Evolutionary conservation across 441 rosid species (phyloP).

Genomic region (Macaranga tanarius): DNA sequence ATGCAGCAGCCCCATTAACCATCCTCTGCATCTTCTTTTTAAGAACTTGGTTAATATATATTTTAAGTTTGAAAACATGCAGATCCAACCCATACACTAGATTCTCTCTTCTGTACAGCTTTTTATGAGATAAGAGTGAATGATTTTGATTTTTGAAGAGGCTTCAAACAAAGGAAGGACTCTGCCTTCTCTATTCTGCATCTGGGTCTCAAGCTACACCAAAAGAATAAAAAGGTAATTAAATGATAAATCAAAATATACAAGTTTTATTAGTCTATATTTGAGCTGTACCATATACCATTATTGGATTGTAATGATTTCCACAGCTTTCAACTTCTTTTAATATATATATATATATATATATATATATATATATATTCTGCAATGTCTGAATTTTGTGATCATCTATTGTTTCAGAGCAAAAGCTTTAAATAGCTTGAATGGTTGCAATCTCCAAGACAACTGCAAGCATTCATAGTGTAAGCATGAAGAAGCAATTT

Average conservation of each 20-base stretch:
- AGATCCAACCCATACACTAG: conserved; percentile 41
- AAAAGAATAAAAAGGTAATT: neutral
- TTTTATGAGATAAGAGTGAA: conserved; percentile 26
- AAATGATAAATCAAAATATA: no score
- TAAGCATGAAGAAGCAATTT: conserved; percentile 20
- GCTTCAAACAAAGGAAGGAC: conserved; percentile 20
- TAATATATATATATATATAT: no score
- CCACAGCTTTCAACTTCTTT: neutral
- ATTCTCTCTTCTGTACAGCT: conserved; percentile 49
- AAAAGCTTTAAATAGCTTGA: conserved; percentile 12
- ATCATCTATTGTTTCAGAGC: conserved; percentile 9
- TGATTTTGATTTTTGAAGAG: conserved; percentile 21
- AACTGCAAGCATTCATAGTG: neutral
- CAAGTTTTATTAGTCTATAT: neutral
- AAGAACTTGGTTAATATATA: conserved; percentile 41
- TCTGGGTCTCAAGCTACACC: conserved; percentile 21
- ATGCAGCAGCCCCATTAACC: conserved; percentile 26
- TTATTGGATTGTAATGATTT: neutral
- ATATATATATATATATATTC: no score
- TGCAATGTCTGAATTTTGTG: neutral
- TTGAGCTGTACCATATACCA: neutral
- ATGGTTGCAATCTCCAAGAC: conserved; percentile 11
- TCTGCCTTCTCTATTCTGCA: conserved; percentile 20
- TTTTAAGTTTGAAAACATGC: conserved; percentile 33
- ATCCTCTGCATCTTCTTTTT: conserved; percentile 46